phyloP scores from a whole-genome alignment of 192 early-diverging fungal species.

The Radiomyces spectabilis region DNA sequence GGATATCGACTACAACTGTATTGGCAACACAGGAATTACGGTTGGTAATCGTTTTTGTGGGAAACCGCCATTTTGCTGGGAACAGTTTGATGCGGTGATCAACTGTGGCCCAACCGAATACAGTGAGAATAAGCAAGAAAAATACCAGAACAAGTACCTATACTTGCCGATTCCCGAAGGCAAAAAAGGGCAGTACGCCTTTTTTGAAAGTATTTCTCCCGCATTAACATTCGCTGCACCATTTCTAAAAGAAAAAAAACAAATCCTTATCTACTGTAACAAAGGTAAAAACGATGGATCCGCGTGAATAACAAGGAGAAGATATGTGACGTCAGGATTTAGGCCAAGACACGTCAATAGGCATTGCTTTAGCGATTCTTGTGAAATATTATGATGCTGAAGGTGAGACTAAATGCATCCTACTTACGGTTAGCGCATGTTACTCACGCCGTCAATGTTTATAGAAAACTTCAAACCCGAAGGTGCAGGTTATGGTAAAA shows the following conservation, averaged over 20 bases:
- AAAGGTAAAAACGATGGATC: constrained; percentile 49
- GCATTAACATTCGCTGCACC: constrained; percentile 46
- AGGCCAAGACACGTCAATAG: constrained; percentile 74
- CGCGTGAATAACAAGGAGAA: too few relatives aligned
- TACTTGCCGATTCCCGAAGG: constrained; percentile 78
- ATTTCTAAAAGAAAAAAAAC: constrained; percentile 24
- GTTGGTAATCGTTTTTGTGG: constrained; percentile 48
- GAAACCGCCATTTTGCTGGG: constrained; percentile 50
- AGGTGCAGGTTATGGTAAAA: background rate
- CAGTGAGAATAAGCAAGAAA: constrained; percentile 15
- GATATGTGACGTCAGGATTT: background rate
- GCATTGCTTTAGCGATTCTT: constrained; percentile 65
- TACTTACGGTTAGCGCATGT: background rate
- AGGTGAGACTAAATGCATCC: constrained; percentile 16
- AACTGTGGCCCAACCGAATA: constrained; percentile 48
- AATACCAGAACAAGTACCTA: constrained; percentile 38
- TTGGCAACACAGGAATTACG: constrained; percentile 54
- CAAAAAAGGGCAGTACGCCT: constrained; percentile 73
- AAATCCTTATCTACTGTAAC: constrained; percentile 70
- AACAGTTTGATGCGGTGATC: constrained; percentile 69
- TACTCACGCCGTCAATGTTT: background rate
- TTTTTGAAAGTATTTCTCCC: constrained; percentile 47
- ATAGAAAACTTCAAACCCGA: background rate
- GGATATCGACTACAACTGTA: constrained; percentile 40
- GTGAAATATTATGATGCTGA: constrained; percentile 46